Base-by-base conservation (phyloP, 306 rosid genomes). In the Fragaria ananassa region DNA sequence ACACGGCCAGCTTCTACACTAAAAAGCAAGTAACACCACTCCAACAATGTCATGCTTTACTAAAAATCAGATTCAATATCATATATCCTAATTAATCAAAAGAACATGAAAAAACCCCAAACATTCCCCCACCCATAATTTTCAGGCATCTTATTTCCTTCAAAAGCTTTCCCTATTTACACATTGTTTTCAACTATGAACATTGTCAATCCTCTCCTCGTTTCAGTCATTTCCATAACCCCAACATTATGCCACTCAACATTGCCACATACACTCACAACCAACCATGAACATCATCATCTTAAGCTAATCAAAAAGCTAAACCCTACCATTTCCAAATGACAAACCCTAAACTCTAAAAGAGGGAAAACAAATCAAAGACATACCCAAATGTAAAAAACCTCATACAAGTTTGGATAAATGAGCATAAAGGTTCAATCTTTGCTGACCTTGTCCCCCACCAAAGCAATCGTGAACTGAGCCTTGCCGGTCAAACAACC, bases 401-500 rank as follows among this genome's bases (percentile, higher is more conserved):
- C 34, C 67, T 4, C 47, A 37, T 13, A 65, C 15, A 75, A 50
- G 58, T 14, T 45, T 14, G 54, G 14, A 60, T 68, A 13, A 56
- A 27, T 71, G 42, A 39, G 47, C 42, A 34, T 14, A 78, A 79
- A 62, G 57, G 10, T 44, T 75, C 39, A 74, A 47, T 44, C 57
- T 67, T 68, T 49, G 37, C 71, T 81, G 65, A 79, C 85, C 68
- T 77, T 42, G 79, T 45, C 82, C 85, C 17, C 78, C 86, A 46
- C 89, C 87, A 54, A 85, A 70, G 42, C 49, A 74, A 17, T 67
- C 67, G 47, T 74, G 69, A 53, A 85, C 70, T 2, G 83, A 76
- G 44, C 73, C 72, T 77, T 72, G 85, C 23, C 84, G 82, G 56
- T 79, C 79, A 57, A 81, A 78, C 46, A 63, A 49, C 13, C 68